Base-by-base conservation (phyloP, 257 asterid genomes). In the Jacaranda copaia region DNA sequence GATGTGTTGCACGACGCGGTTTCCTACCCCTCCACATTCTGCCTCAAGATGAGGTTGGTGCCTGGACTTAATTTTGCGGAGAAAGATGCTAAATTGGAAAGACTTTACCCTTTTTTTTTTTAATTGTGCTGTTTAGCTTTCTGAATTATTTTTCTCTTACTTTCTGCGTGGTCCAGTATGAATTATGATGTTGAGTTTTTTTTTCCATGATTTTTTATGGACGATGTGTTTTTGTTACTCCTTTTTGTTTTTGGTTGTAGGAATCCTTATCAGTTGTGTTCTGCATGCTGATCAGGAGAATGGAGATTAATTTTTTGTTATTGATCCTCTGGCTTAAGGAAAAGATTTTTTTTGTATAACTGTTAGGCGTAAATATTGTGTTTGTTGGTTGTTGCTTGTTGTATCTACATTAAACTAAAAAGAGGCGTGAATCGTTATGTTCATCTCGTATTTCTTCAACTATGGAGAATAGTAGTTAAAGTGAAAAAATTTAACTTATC, bases 1-100 rank as follows among this genome's bases (percentile, higher is more conserved):
- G 92, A 91, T 83, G 81, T 79, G n/a, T 74, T 87, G 15, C 75
- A 80, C 40, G 91, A 89, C 73, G 85, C 94, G 58, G 91, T 80
- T 80, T 84, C 91, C 4, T 88, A 87, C 60, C 98, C 97, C 46
- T 93, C 98, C 18, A 88, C 98, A 62, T 93, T 93, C 78, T 87
- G 97, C 75, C 96, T 89, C 59, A 83, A 78, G 75, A 93, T 91
- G 98, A 89, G 98, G 98, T 93, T 61, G 3, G 42, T 15, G 8
- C 5, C 8, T 40, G 20, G 59, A 61, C 36, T 36, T 52, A n/a
- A 25, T 10, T 62, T 53, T 32, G 66, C 3, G 16, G 66, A 11
- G 18, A 35, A 25, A 42, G 14, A 16, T 5, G 45, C 46, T 19
- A 6, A 7, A 40, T 38, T 61, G 18, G 9, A 16, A 25, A 46